phyloP scores from a whole-genome alignment of 2,329 filamentous ascomycete species.

The Venturia carpophila region DNA sequence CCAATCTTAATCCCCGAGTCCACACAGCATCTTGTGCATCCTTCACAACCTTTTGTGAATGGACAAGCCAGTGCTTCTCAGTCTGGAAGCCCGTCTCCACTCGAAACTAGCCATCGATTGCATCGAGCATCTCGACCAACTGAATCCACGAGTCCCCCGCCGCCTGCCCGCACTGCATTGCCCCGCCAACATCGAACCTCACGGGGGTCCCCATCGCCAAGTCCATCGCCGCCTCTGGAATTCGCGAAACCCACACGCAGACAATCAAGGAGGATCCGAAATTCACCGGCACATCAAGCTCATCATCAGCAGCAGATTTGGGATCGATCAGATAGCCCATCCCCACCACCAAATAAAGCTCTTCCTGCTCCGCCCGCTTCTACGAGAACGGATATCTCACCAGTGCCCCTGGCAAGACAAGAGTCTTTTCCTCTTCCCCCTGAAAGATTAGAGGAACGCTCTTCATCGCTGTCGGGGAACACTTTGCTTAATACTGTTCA shows the following conservation, averaged over 20 bases:
- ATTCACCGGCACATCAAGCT: not conserved
- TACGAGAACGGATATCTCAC: not conserved
- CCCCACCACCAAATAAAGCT: not conserved
- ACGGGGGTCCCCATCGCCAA: not conserved
- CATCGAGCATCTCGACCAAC: not conserved
- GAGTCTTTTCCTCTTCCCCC: not conserved
- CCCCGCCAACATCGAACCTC: not conserved
- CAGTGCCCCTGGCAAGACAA: not conserved
- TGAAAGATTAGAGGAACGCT: not conserved
- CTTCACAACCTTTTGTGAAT: not conserved
- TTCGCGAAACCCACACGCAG: not conserved
- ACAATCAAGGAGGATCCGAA: not conserved
- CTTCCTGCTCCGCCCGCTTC: not conserved
- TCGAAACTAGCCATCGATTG: not conserved
- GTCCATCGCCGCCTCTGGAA: not conserved
- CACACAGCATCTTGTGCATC: not conserved
- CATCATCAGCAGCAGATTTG: constrained; percentile 1
- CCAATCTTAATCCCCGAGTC: not conserved
- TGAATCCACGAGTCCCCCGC: not conserved
- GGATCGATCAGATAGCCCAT: constrained; percentile 6
- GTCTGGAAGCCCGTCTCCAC: not conserved
- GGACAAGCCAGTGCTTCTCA: not conserved
- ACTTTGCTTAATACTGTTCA: not conserved
- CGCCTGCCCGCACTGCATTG: not conserved
- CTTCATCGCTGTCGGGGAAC: not conserved